These are phyloP conservation scores for Trametes elegans DNA, from an alignment of 768 basidiomycete genomes.

Conservation along the genomic window DNA sequence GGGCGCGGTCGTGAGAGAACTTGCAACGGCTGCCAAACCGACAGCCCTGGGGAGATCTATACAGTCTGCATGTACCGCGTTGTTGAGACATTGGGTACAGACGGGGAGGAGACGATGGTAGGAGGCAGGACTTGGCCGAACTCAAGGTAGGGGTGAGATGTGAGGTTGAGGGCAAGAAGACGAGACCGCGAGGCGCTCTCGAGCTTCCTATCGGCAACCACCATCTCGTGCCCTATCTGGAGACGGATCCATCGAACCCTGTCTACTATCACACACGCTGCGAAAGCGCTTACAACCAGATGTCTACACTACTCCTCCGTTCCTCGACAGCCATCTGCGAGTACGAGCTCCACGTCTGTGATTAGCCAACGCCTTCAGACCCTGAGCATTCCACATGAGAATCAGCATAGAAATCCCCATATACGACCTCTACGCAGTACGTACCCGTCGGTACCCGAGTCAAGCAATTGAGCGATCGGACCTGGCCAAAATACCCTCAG, in stretches of 20 bases:
- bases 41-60: neutral
- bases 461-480: too few species aligned
- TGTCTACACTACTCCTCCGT: neutral
- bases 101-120: neutral
- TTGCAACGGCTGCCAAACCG: slow-evolving; percentile 13
- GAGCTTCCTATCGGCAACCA: slow-evolving; percentile 12
- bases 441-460: too few species aligned
- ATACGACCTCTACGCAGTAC: too few species aligned
- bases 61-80: neutral
- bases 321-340: too few species aligned
- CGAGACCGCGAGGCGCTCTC: slow-evolving; percentile 1
- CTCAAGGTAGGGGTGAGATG: slow-evolving; percentile 13
- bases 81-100: slow-evolving; percentile 6
- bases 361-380: too few species aligned
- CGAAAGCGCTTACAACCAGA: neutral
- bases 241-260: slow-evolving; percentile 10
- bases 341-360: too few species aligned
- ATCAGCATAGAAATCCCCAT: too few species aligned
- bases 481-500: too few species aligned
- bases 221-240: slow-evolving; percentile 10
- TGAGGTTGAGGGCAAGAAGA: slow-evolving; percentile 9
- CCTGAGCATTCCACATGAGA: too few species aligned
- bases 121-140: slow-evolving; percentile 8
- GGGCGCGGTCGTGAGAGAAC: slow-evolving; percentile 9
- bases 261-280: slow-evolving; percentile 9